Evolutionary conservation across 768 basidiomycete species (phyloP).

Genomic region (Hemileccinum rubropunctum): DNA sequence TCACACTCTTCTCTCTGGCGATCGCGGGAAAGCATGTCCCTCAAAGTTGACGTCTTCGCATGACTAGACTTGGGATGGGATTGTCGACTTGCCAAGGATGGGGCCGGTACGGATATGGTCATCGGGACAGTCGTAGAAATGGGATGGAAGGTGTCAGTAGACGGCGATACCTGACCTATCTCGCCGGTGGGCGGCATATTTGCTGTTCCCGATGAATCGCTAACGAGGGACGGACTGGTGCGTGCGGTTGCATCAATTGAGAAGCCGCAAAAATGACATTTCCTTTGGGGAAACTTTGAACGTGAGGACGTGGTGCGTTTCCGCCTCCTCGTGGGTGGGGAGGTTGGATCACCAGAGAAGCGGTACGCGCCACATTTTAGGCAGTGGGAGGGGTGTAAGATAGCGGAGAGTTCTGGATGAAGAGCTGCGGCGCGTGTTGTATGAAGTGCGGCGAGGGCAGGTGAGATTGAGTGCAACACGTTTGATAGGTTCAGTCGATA

Average conservation of each 20-base stretch:
- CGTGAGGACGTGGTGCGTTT: slow-evolving; percentile 1
- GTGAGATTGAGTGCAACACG: slow-evolving; percentile 48
- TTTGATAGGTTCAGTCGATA: slow-evolving; percentile 50
- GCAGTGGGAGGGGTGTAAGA: slow-evolving; percentile 38
- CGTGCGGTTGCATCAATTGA: slow-evolving; percentile 4
- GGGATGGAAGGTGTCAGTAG: neutral
- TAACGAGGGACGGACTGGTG: neutral
- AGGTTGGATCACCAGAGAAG: slow-evolving; percentile 37
- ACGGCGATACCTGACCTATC: neutral
- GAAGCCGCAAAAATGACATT: slow-evolving; percentile 22
- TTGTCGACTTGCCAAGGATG: slow-evolving; percentile 20
- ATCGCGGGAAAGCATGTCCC: slow-evolving; percentile 62
- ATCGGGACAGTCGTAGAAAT: neutral
- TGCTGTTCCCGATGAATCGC: neutral
- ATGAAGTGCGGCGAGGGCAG: slow-evolving; percentile 64
- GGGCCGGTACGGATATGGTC: neutral
- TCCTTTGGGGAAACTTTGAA: slow-evolving; percentile 7
- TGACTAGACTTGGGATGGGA: slow-evolving; percentile 38
- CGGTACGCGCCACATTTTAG: slow-evolving; percentile 52
- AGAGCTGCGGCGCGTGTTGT: slow-evolving; percentile 37
- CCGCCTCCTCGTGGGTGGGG: slow-evolving; percentile 23
- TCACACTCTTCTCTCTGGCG: slow-evolving; percentile 41
- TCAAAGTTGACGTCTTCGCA: slow-evolving; percentile 46
- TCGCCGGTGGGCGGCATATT: neutral
- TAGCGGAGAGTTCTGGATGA: slow-evolving; percentile 24